A percentile compares a stretch with the other conserved stretches of the same genome.
Conservation (phyloP, 2,329 filamentous ascomycete genomes). For the Neobulgaria alba region DNA sequence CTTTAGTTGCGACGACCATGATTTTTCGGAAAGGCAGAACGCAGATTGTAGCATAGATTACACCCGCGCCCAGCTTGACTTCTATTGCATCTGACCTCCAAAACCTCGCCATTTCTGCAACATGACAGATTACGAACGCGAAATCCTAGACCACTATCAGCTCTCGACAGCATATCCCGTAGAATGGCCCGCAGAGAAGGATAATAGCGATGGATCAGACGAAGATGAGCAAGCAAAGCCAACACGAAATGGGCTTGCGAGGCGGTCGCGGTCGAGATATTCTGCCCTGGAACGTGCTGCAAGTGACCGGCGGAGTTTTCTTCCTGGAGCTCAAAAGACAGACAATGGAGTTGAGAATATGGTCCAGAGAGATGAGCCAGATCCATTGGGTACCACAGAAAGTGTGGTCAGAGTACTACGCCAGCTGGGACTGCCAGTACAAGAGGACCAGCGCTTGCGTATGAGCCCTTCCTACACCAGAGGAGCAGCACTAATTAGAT, state of each 20-base stretch:
- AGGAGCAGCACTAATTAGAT: constrained; percentile 11
- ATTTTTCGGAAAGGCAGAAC: no score
- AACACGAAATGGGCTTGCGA: constrained; percentile 39
- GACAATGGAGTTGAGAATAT: constrained; percentile 64
- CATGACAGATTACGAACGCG: constrained; percentile 65
- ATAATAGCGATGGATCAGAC: constrained; percentile 60
- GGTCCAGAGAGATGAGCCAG: constrained; percentile 84
- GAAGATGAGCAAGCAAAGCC: constrained; percentile 38
- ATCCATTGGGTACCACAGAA: constrained; percentile 79
- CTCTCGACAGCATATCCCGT: constrained; percentile 68
- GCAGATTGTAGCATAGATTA: no score
- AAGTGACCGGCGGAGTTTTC: constrained; percentile 54
- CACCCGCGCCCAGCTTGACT: no score
- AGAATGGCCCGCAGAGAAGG: constrained; percentile 79
- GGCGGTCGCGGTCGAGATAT: constrained; percentile 67
- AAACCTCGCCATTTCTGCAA: no score
- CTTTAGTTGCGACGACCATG: no score
- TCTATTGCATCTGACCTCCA: no score
- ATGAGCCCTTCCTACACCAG: constrained; percentile 26
- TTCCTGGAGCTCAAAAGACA: constrained; percentile 60
- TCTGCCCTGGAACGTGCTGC: constrained; percentile 73
- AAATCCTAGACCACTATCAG: constrained; percentile 83
- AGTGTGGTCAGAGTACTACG: constrained; percentile 78
- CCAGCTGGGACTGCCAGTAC: constrained; percentile 67
- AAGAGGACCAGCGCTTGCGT: constrained; percentile 75